Evolutionary conservation across 805 yeast species (phyloP).

Genomic region (Suhomyces sp.): DNA sequence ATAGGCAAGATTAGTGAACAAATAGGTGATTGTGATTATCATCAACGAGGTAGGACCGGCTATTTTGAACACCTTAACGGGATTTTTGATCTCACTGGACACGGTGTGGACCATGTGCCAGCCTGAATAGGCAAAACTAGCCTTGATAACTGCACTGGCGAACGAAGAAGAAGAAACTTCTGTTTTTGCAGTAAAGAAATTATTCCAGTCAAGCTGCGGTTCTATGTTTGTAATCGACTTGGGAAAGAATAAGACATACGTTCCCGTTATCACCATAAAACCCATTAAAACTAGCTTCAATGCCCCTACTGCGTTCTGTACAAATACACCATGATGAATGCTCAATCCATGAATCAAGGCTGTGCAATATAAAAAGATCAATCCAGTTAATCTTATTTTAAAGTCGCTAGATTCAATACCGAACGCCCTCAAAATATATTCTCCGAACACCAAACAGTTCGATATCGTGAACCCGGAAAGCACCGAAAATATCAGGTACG

Average conservation of each 20-base stretch:
- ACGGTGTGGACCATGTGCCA: conserved; percentile 64
- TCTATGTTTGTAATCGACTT: conserved; percentile 41
- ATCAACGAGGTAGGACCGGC: conserved; percentile 58
- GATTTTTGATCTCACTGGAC: conserved; percentile 59
- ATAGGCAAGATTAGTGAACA: conserved; percentile 55
- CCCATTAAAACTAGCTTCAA: conserved; percentile 55
- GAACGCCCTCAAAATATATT: conserved; percentile 48
- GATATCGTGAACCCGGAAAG: conserved; percentile 55
- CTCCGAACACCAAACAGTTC: conserved; percentile 60
- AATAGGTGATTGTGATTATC: conserved; percentile 47
- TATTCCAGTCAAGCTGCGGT: conserved; percentile 35
- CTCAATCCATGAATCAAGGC: conserved; percentile 55
- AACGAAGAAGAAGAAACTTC: conserved; percentile 42
- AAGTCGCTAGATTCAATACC: conserved; percentile 41
- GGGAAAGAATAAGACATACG: conserved; percentile 56
- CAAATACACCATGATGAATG: conserved; percentile 53
- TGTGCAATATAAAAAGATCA: conserved; percentile 25
- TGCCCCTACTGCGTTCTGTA: conserved; percentile 63
- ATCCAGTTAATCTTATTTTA: conserved; percentile 32
- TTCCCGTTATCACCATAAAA: conserved; percentile 55
- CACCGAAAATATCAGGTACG: conserved; percentile 48
- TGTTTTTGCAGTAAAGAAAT: conserved; percentile 31
- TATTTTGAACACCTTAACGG: conserved; percentile 52
- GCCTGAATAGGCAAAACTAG: conserved; percentile 59
- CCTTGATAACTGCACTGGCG: conserved; percentile 55